These are phyloP conservation scores for Aspergillus niger DNA, from an alignment of 2,329 filamentous ascomycete genomes.

Conservation along the genomic window DNA sequence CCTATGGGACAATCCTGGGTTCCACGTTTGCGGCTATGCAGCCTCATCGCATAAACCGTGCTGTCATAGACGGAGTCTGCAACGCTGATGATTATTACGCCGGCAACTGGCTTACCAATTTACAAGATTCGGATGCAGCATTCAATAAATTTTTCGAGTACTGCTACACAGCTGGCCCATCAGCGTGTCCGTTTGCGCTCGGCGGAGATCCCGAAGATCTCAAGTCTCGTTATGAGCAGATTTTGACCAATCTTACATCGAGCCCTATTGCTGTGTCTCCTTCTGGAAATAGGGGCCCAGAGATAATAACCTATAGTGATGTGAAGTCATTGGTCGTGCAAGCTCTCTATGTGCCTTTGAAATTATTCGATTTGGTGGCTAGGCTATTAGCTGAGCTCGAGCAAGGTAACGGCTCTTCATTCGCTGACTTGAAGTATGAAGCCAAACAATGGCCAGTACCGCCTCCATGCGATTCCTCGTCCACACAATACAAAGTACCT, in stretches of 20 bases:
- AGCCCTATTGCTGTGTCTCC: not conserved
- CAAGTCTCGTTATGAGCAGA: not conserved
- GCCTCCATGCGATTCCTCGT: not conserved
- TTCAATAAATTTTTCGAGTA: slow-evolving; percentile 5
- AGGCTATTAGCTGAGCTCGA: not conserved
- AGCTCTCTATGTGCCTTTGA: not conserved
- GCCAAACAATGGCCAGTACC: not conserved
- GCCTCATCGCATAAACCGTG: slow-evolving; percentile 4
- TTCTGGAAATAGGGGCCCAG: not conserved
- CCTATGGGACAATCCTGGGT: slow-evolving; percentile 4
- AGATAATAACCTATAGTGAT: slow-evolving; percentile 9
- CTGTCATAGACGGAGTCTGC: slow-evolving; percentile 6
- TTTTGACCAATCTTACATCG: not conserved
- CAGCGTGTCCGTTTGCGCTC: not conserved
- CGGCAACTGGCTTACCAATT: slow-evolving; percentile 1
- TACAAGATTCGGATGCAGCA: slow-evolving; percentile 1
- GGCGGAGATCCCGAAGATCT: not conserved
- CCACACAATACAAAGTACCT: not conserved
- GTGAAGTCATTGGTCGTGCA: not conserved
- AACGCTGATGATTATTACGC: slow-evolving; percentile 4
- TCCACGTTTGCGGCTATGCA: slow-evolving; percentile 10
- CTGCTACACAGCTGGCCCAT: not conserved
- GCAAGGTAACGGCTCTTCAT: not conserved
- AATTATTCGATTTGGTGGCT: not conserved
- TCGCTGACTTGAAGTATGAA: not conserved